These are phyloP conservation scores for Scheffersomyces insectosa DNA, from an alignment of 1,139 yeast genomes.

Conservation along the genomic window DNA sequence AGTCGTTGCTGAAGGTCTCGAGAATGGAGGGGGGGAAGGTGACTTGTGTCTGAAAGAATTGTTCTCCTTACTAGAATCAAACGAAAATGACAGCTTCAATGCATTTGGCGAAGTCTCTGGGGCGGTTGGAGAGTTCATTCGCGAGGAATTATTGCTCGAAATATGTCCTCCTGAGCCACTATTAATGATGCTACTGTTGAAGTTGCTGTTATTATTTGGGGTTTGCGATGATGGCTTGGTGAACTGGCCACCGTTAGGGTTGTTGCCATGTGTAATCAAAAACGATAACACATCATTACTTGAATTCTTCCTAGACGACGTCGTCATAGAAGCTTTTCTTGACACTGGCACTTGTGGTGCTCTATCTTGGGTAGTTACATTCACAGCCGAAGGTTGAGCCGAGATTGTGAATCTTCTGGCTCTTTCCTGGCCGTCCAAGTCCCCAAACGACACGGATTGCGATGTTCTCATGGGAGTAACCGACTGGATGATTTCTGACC, in stretches of 20 bases:
- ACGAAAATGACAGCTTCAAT: constrained; percentile 3
- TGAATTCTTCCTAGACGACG: constrained; percentile 8
- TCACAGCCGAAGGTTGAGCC: constrained; percentile 39
- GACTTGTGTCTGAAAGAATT: constrained; percentile 7
- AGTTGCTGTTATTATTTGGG: not conserved
- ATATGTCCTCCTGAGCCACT: constrained; percentile 7
- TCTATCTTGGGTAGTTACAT: constrained; percentile 14
- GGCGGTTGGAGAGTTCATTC: constrained; percentile 13
- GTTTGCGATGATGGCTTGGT: constrained; percentile 6
- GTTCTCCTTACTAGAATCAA: constrained; percentile 4
- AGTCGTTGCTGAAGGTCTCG: not conserved
- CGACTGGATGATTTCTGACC: constrained; percentile 3
- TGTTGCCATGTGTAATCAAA: constrained; percentile 4
- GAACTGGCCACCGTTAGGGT: constrained; percentile 4
- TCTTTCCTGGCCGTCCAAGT: constrained; percentile 39
- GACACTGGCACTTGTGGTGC: constrained; percentile 11
- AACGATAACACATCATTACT: constrained; percentile 13
- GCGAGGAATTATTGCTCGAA: constrained; percentile 9
- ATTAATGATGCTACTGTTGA: not conserved
- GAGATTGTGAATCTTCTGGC: constrained; percentile 47
- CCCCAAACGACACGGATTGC: constrained; percentile 42
- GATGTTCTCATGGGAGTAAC: constrained; percentile 10
- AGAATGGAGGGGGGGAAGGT: constrained; percentile 11
- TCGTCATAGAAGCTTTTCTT: constrained; percentile 13
- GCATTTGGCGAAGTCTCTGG: constrained; percentile 7